Evolutionary conservation across 179 eudicot genomes (phyloP).

Genomic region (Beta corolliflora): DNA sequence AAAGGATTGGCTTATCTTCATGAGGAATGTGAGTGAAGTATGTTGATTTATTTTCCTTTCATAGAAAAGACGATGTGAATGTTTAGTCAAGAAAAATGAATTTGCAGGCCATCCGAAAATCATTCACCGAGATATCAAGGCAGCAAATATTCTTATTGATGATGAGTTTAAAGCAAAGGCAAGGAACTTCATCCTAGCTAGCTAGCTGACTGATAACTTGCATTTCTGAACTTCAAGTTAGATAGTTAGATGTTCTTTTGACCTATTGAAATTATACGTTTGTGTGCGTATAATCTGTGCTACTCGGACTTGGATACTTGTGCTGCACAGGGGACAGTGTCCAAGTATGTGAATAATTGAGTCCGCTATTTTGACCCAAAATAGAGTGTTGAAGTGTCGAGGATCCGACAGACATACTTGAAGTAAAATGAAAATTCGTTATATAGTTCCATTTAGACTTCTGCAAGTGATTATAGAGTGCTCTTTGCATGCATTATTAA

Average conservation of each 20-base stretch:
- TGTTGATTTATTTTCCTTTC: background rate
- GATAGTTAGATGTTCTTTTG: background rate
- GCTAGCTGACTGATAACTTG: background rate
- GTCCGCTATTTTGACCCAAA: too few species aligned
- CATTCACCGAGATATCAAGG: constrained; percentile 74
- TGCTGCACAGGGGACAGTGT: too few species aligned
- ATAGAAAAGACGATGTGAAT: background rate
- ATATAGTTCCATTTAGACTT: background rate
- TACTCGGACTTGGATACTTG: too few species aligned
- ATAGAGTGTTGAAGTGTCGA: too few species aligned
- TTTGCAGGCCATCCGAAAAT: constrained; percentile 62
- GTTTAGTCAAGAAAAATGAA: background rate
- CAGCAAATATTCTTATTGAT: constrained; percentile 70
- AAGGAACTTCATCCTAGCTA: background rate
- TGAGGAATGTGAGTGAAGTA: constrained; percentile 47
- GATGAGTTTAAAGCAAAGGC: constrained; percentile 64
- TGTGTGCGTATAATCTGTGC: too few species aligned
- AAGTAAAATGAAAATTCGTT: too few species aligned
- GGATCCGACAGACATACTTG: too few species aligned
- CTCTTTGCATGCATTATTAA: background rate
- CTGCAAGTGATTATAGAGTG: background rate
- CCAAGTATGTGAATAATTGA: too few species aligned
- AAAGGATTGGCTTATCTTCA: constrained; percentile 68
- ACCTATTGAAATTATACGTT: background rate
- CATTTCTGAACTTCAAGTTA: background rate